Base-by-base conservation (phyloP, 2,329 filamentous ascomycete species). In the Macroventuria anomochaeta region DNA sequence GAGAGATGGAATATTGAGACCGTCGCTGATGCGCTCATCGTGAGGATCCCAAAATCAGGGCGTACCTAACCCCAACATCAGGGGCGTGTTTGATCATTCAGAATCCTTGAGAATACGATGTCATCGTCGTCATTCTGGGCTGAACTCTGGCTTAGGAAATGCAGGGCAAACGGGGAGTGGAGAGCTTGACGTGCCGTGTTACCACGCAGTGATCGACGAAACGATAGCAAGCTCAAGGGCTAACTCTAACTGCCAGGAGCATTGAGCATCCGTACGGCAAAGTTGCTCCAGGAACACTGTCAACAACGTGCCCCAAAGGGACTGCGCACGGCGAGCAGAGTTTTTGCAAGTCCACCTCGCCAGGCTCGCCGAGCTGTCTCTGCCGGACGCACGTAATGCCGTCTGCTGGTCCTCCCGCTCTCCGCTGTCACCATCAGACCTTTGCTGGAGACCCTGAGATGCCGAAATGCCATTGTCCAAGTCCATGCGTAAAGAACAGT, bases 81-180 rank as follows among this genome's bases (percentile, higher is more conserved):
- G 23, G 25, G 18, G 12, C n/a, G 8, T 48, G 37, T 48, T 43
- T 28, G 33, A 49, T 54, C 46, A n/a, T n/a, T 46, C 25, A 7
- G 28, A 29, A 46, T 15, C 43, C 50, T 39, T 32, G 31, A 41
- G 26, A 13, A 10, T 15, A 29, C 39, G 12, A 61, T 57, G 55
- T 58, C 63, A 61, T 62, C 57, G 48, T 51, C 44, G 48, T 57
- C 41, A 46, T 50, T 47, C 39, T 53, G 26, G 41, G 28, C 25
- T 39, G 33, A 33, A 38, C 7, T 26, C 28, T 34, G 21, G 32
- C 37, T 60, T 39, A 48, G 47, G 38, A 38, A 36, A 62, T 40
- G 64, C 56, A 64, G 57, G 62, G 62, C 55, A 38, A 46, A 43
- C 46, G 53, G 62, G 13, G 47, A 49, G 62, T 59, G 48, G 61